These are phyloP conservation scores for Aspergillus carbonarius DNA, from an alignment of 2,329 filamentous ascomycete species.

Conservation along the genomic window DNA sequence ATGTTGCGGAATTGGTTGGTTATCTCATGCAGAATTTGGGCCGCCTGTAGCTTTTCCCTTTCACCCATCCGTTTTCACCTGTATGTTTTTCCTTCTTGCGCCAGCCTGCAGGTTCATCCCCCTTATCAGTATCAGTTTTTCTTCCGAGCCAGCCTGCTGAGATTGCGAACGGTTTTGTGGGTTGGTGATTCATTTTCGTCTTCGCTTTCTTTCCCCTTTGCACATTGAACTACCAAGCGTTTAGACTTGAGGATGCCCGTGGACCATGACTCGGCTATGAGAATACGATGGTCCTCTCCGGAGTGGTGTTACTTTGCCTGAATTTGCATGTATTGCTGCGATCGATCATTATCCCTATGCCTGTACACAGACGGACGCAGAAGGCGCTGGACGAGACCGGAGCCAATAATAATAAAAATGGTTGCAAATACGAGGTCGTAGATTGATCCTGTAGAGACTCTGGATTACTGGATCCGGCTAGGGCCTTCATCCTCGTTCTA, in stretches of 20 bases:
- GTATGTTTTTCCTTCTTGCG: slow-evolving; percentile 33
- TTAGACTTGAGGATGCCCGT: slow-evolving; percentile 19
- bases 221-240: slow-evolving; percentile 27
- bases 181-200: slow-evolving; percentile 22
- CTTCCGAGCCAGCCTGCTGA: slow-evolving; percentile 26
- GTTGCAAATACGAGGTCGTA: slow-evolving; percentile 9
- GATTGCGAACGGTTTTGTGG: slow-evolving; percentile 33
- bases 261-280: slow-evolving; percentile 9
- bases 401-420: slow-evolving; percentile 16
- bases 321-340: slow-evolving; percentile 28
- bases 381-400: slow-evolving; percentile 14
- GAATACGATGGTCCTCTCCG: slow-evolving; percentile 5
- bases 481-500: no score
- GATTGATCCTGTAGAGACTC: no score
- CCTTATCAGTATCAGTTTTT: slow-evolving; percentile 19
- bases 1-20: slow-evolving; percentile 40
- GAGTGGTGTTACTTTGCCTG: slow-evolving; percentile 11
- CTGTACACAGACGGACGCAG: slow-evolving; percentile 34
- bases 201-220: slow-evolving; percentile 10
- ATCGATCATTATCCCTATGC: slow-evolving; percentile 23
- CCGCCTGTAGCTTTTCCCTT: slow-evolving; percentile 25
- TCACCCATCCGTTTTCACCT: slow-evolving; percentile 24
- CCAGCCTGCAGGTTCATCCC: slow-evolving; percentile 20
- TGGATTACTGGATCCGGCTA: no score
- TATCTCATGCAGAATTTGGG: slow-evolving; percentile 37